Percentiles rank a stretch among this genome's conserved stretches.
These are phyloP conservation scores for Hericium alpestre DNA, from an alignment of 768 basidiomycete genomes.

Conservation along the genomic window DNA sequence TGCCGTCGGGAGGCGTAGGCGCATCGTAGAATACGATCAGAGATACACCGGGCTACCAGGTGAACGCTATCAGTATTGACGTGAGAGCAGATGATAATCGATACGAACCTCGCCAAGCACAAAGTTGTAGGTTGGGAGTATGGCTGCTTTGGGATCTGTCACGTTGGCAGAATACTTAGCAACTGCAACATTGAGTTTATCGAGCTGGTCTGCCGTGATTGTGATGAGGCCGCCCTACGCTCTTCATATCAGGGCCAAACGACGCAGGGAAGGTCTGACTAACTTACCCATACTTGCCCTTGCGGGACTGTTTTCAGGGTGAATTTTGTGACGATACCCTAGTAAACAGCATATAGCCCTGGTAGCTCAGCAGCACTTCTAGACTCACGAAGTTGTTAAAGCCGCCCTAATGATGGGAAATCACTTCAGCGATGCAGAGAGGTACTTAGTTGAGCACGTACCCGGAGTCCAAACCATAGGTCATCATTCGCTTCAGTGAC, in stretches of 20 bases:
- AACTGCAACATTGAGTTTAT: conserved; percentile 18
- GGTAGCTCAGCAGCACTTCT: background rate
- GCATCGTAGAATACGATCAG: conserved; percentile 15
- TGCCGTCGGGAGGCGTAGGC: conserved; percentile 10
- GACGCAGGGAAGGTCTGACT: no score
- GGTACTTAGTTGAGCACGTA: no score
- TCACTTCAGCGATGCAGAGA: no score
- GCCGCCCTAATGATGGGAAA: background rate
- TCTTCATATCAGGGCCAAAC: no score
- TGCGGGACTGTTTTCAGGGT: background rate
- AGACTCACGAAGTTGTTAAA: conserved; percentile 1
- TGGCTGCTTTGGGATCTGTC: conserved; percentile 4
- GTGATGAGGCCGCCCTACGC: background rate
- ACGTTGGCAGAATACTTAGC: conserved; percentile 2
- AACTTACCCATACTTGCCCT: background rate
- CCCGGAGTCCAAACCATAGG: background rate
- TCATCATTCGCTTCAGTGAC: background rate
- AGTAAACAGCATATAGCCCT: background rate
- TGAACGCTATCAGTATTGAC: no score
- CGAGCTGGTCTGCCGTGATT: background rate
- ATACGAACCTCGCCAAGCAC: no score
- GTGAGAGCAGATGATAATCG: no score
- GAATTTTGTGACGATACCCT: background rate
- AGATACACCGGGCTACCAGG: background rate
- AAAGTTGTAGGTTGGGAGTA: conserved; percentile 4